phyloP scores from a whole-genome alignment of 1,284 basidiomycete genomes.

The Hortiboletus rubellus region DNA sequence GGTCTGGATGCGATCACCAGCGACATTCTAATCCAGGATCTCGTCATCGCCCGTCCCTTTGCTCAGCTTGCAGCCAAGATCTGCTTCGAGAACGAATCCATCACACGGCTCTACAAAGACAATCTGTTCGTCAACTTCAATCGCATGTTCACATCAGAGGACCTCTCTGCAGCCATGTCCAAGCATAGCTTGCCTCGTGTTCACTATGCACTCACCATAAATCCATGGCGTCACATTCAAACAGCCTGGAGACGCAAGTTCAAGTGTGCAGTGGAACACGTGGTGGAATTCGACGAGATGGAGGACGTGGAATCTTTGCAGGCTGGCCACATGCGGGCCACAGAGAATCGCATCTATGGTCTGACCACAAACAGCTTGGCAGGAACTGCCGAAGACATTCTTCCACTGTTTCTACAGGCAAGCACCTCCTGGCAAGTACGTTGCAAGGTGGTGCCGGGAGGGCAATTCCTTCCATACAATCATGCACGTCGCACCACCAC shows the following conservation, averaged over 20 bases:
- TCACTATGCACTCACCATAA: slow-evolving; percentile 14
- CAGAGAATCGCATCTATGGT: slow-evolving; percentile 28
- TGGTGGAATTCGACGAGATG: too few species aligned
- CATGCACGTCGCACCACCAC: background rate
- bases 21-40: slow-evolving; percentile 31
- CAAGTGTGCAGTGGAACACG: background rate
- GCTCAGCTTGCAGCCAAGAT: slow-evolving; percentile 21
- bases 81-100: background rate
- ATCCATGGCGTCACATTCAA: slow-evolving; percentile 30
- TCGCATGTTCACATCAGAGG: slow-evolving; percentile 16
- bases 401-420: slow-evolving; percentile 28
- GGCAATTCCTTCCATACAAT: background rate
- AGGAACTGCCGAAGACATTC: slow-evolving; percentile 29
- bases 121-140: slow-evolving; percentile 31
- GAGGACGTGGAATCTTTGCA: slow-evolving; percentile 21
- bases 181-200: slow-evolving; percentile 7
- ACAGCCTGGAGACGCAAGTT: slow-evolving; percentile 28
- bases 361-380: slow-evolving; percentile 22
- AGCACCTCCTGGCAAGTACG: slow-evolving; percentile 31
- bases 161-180: slow-evolving; percentile 19
- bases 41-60: slow-evolving; percentile 27
- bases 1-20: slow-evolving; percentile 22
- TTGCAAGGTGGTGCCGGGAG: slow-evolving; percentile 12
- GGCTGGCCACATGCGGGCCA: slow-evolving; percentile 24
- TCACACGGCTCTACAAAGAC: slow-evolving; percentile 13